A percentile compares a stretch with the other conserved stretches of the same genome.
Conservation (phyloP, 2,329 filamentous ascomycete species). For the Chaetomiaceae sp. region DNA sequence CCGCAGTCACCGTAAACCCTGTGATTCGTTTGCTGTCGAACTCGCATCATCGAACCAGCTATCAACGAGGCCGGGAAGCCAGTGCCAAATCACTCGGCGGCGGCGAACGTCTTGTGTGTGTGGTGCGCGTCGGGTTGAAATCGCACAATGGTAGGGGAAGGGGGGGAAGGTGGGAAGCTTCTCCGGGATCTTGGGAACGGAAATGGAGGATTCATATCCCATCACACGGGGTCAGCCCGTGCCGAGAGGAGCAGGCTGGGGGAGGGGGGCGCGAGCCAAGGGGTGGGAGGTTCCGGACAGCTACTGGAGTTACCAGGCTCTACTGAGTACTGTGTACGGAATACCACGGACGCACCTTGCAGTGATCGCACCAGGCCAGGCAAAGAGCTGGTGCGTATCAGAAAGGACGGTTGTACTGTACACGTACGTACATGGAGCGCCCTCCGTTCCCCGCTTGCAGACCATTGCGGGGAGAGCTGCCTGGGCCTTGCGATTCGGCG, state of each 20-base stretch:
- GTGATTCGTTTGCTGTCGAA: conserved; percentile 10
- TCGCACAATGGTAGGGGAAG: conserved; percentile 1
- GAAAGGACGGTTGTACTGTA: too few relatives aligned
- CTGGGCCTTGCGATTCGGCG: conserved; percentile 1
- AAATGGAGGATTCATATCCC: conserved; percentile 24
- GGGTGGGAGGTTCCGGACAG: neutral
- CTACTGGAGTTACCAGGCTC: too few relatives aligned
- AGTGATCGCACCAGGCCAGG: neutral
- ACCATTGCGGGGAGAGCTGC: conserved; percentile 12
- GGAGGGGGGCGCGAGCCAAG: neutral
- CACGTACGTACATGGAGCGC: too few relatives aligned
- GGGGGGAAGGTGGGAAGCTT: conserved; percentile 15
- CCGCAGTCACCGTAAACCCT: conserved; percentile 13
- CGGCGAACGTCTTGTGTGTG: too few relatives aligned
- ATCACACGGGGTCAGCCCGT: conserved; percentile 14
- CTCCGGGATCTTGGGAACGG: conserved; percentile 22
- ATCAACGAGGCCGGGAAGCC: conserved; percentile 1
- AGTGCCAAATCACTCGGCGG: conserved; percentile 1
- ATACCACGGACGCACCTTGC: neutral
- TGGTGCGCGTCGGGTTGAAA: conserved; percentile 1
- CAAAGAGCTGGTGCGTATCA: neutral
- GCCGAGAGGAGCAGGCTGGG: conserved; percentile 6
- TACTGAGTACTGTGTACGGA: too few relatives aligned
- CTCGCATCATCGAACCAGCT: conserved; percentile 18
- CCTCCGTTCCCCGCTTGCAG: too few relatives aligned